Evolutionary conservation across 352 stramenopile species (phyloP).

Genomic region (Phytophthora hibernalis): DNA sequence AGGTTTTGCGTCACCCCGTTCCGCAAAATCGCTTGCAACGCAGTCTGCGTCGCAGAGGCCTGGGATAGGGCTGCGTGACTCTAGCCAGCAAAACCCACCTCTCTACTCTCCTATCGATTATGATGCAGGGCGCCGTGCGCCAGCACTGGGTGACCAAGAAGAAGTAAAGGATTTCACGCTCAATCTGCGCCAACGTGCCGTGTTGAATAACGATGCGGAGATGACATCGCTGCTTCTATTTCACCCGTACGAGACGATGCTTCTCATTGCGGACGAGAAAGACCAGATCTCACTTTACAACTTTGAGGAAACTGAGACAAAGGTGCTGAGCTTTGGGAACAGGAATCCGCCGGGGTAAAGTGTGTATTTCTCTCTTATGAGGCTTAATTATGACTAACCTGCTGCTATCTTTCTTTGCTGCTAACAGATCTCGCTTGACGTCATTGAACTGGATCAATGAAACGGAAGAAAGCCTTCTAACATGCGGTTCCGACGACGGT

Average conservation of each 20-base stretch:
- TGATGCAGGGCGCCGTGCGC: slow-evolving; percentile 31
- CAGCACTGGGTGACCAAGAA: slow-evolving; percentile 53
- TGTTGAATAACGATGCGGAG: slow-evolving; percentile 93
- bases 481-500: slow-evolving; percentile 96
- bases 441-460: slow-evolving; percentile 98
- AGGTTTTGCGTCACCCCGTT: slow-evolving; percentile 53
- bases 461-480: slow-evolving; percentile 91
- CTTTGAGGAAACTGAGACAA: slow-evolving; percentile 90
- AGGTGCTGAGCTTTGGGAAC: slow-evolving; percentile 86
- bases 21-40: slow-evolving; percentile 16
- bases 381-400: slow-evolving; percentile 12
- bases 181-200: slow-evolving; percentile 89
- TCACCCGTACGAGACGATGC: slow-evolving; percentile 94
- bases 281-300: slow-evolving; percentile 97
- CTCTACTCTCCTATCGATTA: slow-evolving; percentile 44
- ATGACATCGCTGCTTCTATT: slow-evolving; percentile 97
- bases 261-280: slow-evolving; percentile 96
- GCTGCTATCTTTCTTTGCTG: slow-evolving; percentile 6
- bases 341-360: slow-evolving; percentile 80
- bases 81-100: slow-evolving; percentile 25
- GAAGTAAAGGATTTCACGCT: slow-evolving; percentile 83
- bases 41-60: slow-evolving; percentile 13
- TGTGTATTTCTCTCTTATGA: slow-evolving; percentile 1
- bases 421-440: slow-evolving; percentile 89
- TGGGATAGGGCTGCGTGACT: slow-evolving; percentile 15